Conservation (phyloP, 208 protist genomes). For the Acanthamoeba castellanii region DNA sequence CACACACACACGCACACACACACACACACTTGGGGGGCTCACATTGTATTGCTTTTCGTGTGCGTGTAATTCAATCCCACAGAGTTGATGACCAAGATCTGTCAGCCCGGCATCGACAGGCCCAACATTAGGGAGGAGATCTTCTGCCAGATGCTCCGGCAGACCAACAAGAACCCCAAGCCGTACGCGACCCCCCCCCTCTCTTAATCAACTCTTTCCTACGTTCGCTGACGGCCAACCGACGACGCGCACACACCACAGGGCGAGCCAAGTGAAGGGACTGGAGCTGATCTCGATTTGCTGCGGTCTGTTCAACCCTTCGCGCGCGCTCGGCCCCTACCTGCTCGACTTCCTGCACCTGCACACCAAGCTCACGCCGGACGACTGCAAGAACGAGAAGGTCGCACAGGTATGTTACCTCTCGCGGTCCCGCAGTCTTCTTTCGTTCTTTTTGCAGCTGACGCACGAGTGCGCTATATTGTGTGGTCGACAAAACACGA, state of each 20-base stretch:
- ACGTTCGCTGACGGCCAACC: neutral
- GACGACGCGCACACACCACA: neutral
- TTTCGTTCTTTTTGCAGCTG: neutral
- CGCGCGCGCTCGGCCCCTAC: conserved; percentile 27
- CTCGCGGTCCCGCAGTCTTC: neutral
- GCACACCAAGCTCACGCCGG: conserved; percentile 22
- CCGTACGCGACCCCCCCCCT: conserved; percentile 19
- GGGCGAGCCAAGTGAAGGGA: conserved; percentile 23
- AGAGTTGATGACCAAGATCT: conserved; percentile 59
- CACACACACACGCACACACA: too few relatives aligned
- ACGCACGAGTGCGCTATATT: neutral
- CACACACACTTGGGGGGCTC: too few relatives aligned
- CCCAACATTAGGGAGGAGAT: conserved; percentile 78
- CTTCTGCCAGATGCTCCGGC: conserved; percentile 80
- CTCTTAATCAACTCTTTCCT: neutral
- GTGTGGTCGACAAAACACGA: too few relatives aligned
- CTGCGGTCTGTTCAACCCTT: conserved; percentile 50
- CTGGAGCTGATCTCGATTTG: conserved; percentile 50
- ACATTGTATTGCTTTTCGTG: too few relatives aligned
- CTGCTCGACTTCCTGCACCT: conserved; percentile 62
- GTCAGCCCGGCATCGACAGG: conserved; percentile 47
- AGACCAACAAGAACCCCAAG: conserved; percentile 76
- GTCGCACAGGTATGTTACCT: neutral
- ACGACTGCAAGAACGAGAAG: neutral
- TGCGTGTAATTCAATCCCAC: neutral